phyloP scores from a whole-genome alignment of 495 filamentous ascomycete species.

The Aspergillus ellipticus region DNA sequence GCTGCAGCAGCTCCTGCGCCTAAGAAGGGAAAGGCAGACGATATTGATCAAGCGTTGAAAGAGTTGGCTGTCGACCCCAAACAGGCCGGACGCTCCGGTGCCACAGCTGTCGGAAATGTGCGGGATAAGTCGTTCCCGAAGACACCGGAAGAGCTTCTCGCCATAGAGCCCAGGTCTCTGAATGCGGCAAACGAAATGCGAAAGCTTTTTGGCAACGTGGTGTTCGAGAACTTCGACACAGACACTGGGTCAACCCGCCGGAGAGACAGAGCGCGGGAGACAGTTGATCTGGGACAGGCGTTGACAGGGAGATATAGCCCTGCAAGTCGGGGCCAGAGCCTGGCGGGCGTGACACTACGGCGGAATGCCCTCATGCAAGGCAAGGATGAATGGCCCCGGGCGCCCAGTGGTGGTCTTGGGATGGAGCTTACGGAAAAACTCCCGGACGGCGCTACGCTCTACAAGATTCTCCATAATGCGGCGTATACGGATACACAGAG shows the following conservation, averaged over 20 bases:
- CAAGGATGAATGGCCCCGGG: constrained; percentile 86
- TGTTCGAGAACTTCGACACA: constrained; percentile 59
- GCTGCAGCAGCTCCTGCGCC: constrained; percentile 10
- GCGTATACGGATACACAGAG: constrained; percentile 73
- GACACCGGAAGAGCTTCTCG: constrained; percentile 55
- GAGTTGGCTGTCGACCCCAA: constrained; percentile 48
- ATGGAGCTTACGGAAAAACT: constrained; percentile 69
- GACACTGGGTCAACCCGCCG: constrained; percentile 50
- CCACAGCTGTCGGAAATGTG: constrained; percentile 24
- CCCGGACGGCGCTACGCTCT: constrained; percentile 48
- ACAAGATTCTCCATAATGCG: constrained; percentile 70
- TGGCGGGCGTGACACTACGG: constrained; percentile 65
- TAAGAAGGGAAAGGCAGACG: constrained; percentile 55
- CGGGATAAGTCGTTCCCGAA: constrained; percentile 44
- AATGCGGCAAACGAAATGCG: constrained; percentile 94
- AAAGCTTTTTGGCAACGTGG: constrained; percentile 79
- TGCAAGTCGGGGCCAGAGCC: constrained; percentile 53
- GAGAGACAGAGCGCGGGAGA: constrained; percentile 50
- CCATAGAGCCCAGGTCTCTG: constrained; percentile 73
- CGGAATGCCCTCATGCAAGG: constrained; percentile 83
- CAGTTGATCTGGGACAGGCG: constrained; percentile 66
- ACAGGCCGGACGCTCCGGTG: constrained; percentile 8
- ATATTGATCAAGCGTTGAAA: constrained; percentile 77
- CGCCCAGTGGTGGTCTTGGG: constrained; percentile 72
- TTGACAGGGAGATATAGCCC: constrained; percentile 60